phyloP scores from a whole-genome alignment of 768 basidiomycete species.

The Hypholoma fasciculare region DNA sequence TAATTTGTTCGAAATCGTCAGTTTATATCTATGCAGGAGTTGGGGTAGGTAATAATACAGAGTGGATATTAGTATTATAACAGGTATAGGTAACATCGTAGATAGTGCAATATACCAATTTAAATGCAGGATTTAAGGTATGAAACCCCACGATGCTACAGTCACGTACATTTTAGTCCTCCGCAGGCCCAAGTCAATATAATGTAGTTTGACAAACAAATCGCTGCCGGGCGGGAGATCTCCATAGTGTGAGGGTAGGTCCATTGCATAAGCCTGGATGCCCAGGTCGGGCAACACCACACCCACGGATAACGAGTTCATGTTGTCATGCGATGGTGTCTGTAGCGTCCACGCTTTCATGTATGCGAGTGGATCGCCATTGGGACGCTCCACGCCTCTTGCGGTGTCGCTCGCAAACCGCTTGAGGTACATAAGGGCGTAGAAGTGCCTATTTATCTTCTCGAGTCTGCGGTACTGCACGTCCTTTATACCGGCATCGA shows the following conservation, averaged over 20 bases:
- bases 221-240: slow-evolving; percentile 13
- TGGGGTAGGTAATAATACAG: slow-evolving; percentile 1
- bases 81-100: background rate
- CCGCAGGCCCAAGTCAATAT: slow-evolving; percentile 28
- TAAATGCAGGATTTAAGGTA: background rate
- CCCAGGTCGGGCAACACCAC: slow-evolving; percentile 22
- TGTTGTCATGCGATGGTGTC: background rate
- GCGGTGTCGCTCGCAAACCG: slow-evolving; percentile 33
- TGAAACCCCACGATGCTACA: background rate
- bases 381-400: slow-evolving; percentile 12
- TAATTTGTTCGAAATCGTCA: too few species aligned
- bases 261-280: slow-evolving; percentile 11
- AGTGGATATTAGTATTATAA: background rate
- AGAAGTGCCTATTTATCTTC: slow-evolving; percentile 30
- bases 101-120: background rate
- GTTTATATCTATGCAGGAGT: background rate
- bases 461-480: slow-evolving; percentile 8
- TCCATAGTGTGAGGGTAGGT: background rate
- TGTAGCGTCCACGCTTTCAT: slow-evolving; percentile 22
- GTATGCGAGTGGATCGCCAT: slow-evolving; percentile 22
- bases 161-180: slow-evolving; percentile 18
- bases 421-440: slow-evolving; percentile 36
- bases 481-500: slow-evolving; percentile 28
- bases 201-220: slow-evolving; percentile 25
- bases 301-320: background rate